These are phyloP conservation scores for Chloris gayana DNA, from an alignment of 176 grass and related monocot genomes.

Conservation along the genomic window DNA sequence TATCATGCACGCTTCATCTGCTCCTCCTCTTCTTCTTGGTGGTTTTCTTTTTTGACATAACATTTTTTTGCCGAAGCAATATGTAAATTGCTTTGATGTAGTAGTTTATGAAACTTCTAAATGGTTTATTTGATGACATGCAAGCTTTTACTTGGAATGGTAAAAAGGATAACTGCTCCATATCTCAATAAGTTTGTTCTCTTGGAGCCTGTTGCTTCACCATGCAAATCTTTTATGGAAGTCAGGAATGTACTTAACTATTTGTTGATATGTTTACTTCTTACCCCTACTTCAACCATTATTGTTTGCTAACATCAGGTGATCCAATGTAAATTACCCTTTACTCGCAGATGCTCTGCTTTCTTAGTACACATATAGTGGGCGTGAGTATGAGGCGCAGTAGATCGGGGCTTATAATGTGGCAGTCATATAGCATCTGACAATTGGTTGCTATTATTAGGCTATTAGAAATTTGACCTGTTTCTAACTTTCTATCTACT, in stretches of 20 bases:
- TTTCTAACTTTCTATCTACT: background rate
- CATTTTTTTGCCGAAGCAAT: background rate
- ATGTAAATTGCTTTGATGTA: background rate
- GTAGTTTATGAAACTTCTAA: background rate
- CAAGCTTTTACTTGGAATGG: background rate
- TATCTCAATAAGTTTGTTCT: background rate
- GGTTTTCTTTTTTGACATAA: too few species aligned
- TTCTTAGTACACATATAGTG: background rate
- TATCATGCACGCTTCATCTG: constrained; percentile 30
- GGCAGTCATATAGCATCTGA: background rate
- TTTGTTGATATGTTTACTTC: background rate
- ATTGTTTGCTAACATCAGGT: background rate
- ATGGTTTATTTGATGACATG: background rate
- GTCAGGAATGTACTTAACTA: background rate
- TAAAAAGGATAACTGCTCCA: background rate
- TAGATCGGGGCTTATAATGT: background rate
- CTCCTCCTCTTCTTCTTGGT: background rate
- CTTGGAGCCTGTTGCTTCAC: background rate
- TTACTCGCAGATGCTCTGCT: background rate
- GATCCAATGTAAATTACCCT: background rate
- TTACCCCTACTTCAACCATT: background rate
- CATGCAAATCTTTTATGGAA: background rate
- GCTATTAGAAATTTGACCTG: background rate
- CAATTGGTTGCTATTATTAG: too few species aligned
- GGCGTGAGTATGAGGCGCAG: too few species aligned